These are phyloP conservation scores for Nemania diffusa DNA, from an alignment of 2,329 filamentous ascomycete species.

Conservation along the genomic window DNA sequence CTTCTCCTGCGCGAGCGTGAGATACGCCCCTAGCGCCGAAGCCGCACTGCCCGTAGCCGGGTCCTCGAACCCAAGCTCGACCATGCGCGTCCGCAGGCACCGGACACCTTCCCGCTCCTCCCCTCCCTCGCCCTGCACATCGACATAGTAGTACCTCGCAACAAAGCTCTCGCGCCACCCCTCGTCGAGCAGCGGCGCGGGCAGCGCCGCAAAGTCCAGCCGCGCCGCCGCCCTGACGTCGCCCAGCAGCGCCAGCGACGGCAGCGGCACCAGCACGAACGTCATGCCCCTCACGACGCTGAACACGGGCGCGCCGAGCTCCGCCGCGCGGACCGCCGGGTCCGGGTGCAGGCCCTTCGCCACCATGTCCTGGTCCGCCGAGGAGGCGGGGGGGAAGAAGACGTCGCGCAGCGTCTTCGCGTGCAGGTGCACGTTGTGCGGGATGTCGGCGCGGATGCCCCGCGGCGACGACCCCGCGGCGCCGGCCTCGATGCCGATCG, in stretches of 20 bases:
- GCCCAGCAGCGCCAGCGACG: constrained; percentile 67
- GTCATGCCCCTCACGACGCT: constrained; percentile 79
- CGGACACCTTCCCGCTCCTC: constrained; percentile 27
- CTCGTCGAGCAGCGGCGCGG: constrained; percentile 57
- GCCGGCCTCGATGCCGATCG: constrained; percentile 20
- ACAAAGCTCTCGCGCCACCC: constrained; percentile 66
- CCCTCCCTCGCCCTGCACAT: constrained; percentile 47
- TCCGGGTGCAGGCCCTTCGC: constrained; percentile 39
- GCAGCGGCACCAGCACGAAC: constrained; percentile 73
- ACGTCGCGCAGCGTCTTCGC: constrained; percentile 52
- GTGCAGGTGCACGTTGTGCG: constrained; percentile 74
- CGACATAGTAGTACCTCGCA: constrained; percentile 69
- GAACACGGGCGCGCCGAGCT: constrained; percentile 58
- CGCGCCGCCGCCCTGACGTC: constrained; percentile 49
- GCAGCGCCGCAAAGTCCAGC: constrained; percentile 49
- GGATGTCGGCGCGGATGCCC: constrained; percentile 68
- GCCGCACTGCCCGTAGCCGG: constrained; percentile 72
- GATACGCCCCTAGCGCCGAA: constrained; percentile 64
- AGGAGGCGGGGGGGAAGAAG: constrained; percentile 31
- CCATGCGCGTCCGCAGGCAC: constrained; percentile 69
- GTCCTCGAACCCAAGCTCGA: constrained; percentile 63
- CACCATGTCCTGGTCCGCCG: background rate
- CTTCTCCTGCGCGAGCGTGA: constrained; percentile 57
- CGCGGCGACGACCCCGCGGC: background rate
- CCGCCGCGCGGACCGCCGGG: constrained; percentile 41